Conservation (phyloP, 139 green algal species). For the Chlorella ohadii region DNA sequence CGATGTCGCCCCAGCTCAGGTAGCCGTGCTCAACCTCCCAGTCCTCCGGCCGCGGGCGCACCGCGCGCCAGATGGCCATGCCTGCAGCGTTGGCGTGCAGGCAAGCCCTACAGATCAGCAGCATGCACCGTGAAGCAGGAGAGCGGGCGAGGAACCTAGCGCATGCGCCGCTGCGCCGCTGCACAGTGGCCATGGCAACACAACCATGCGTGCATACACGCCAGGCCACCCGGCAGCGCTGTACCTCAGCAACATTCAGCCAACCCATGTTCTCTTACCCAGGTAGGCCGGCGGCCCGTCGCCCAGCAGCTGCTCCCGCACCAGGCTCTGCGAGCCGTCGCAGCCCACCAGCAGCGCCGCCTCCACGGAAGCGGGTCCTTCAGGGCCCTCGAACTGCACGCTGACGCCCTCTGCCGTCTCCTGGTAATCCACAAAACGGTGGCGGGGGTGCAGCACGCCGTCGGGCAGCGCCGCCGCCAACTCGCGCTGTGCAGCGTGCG, state of each 20-base stretch:
- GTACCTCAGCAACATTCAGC: too few species aligned
- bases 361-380: not conserved
- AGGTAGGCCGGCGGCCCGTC: not conserved
- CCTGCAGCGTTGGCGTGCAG: slow-evolving; percentile 4
- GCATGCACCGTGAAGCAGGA: not conserved
- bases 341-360: not conserved
- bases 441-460: not conserved
- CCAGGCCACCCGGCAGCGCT: too few species aligned
- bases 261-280: not conserved
- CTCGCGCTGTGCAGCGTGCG: not conserved
- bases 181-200: too few species aligned
- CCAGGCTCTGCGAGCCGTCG: slow-evolving; percentile 3
- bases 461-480: slow-evolving; percentile 4
- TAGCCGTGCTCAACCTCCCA: not conserved
- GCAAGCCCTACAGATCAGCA: not conserved
- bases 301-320: slow-evolving; percentile 8
- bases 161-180: too few species aligned
- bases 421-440: not conserved
- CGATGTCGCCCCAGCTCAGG: not conserved
- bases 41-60: not conserved
- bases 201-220: too few species aligned
- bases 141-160: too few species aligned
- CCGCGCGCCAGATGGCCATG: slow-evolving; percentile 24
- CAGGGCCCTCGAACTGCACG: not conserved
- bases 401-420: not conserved